Percentiles rank a stretch among this genome's conserved stretches.
phyloP scores from a whole-genome alignment of 2,329 filamentous ascomycete genomes.

The Aspergillus carbonarius region DNA sequence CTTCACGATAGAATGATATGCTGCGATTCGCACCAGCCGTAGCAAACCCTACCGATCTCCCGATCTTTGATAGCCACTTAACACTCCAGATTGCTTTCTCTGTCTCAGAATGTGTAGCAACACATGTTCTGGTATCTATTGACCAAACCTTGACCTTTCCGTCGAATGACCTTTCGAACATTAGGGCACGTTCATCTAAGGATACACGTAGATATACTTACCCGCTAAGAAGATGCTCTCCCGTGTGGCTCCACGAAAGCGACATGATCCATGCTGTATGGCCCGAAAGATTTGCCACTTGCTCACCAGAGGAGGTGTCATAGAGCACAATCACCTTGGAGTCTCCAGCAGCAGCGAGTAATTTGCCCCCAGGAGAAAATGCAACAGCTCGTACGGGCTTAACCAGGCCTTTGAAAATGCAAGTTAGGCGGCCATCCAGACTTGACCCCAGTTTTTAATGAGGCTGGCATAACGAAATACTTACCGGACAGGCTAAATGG shows the following conservation, averaged over 20 bases:
- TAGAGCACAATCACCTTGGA: constrained; percentile 86
- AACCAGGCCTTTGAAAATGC: constrained; percentile 63
- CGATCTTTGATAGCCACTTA: constrained; percentile 74
- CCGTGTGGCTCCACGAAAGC: constrained; percentile 89
- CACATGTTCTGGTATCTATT: constrained; percentile 76
- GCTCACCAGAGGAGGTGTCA: constrained; percentile 88
- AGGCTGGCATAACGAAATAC: constrained; percentile 21
- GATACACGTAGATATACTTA: constrained; percentile 34
- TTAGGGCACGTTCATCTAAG: neutral
- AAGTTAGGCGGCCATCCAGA: constrained; percentile 12
- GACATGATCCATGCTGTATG: constrained; percentile 86
- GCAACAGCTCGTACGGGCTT: constrained; percentile 81
- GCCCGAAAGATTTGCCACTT: constrained; percentile 78
- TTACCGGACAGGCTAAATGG: constrained; percentile 79
- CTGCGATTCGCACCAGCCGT: constrained; percentile 74
- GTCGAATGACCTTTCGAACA: constrained; percentile 66
- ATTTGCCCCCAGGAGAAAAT: constrained; percentile 81
- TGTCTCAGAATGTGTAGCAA: constrained; percentile 90
- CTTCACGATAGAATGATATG: constrained; percentile 81
- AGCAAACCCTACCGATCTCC: constrained; percentile 67
- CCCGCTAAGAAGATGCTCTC: constrained; percentile 86
- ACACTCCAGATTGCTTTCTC: constrained; percentile 82
- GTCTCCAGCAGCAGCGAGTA: constrained; percentile 87
- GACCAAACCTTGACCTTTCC: constrained; percentile 97
- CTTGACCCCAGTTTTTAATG: neutral